Evolutionary conservation across 495 filamentous ascomycete genomes (phyloP).

Genomic region (Hyaloscypha variabilis): DNA sequence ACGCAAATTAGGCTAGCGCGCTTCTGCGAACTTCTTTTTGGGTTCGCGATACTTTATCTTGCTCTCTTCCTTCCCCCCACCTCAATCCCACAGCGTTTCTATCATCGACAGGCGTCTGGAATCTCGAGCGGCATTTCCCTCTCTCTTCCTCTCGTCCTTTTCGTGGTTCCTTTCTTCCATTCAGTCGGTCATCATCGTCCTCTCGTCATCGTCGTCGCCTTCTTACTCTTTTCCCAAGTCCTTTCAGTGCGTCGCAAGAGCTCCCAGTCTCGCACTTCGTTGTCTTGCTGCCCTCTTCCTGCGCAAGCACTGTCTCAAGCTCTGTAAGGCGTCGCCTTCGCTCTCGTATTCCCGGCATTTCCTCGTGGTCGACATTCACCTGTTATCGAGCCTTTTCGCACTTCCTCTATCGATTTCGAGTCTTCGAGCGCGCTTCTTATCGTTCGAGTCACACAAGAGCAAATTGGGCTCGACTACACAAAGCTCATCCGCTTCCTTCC

Average conservation of each 20-base stretch:
- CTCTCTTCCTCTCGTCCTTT: constrained; percentile 54
- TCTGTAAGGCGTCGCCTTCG: constrained; percentile 17
- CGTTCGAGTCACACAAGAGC: constrained; percentile 29
- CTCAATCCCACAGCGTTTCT: constrained; percentile 34
- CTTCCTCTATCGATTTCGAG: constrained; percentile 21
- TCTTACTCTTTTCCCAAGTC: constrained; percentile 27
- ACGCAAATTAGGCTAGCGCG: neutral
- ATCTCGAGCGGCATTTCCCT: constrained; percentile 48
- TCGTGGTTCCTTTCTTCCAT: constrained; percentile 40
- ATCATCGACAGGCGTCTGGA: constrained; percentile 42
- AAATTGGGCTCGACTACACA: constrained; percentile 19
- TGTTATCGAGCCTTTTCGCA: constrained; percentile 27
- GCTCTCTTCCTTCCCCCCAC: constrained; percentile 34
- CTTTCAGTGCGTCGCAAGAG: constrained; percentile 26
- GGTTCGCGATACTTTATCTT: constrained; percentile 12
- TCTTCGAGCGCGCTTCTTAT: constrained; percentile 29
- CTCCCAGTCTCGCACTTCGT: constrained; percentile 26
- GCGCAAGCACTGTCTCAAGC: constrained; percentile 23
- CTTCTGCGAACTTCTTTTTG: neutral
- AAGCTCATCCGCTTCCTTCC: constrained; percentile 24
- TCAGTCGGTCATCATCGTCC: constrained; percentile 31
- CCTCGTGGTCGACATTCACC: constrained; percentile 21
- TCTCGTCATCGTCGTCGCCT: constrained; percentile 19
- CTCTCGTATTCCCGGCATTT: constrained; percentile 28
- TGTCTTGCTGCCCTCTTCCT: constrained; percentile 29